phyloP scores from a whole-genome alignment of 306 rosid species.

The Nissolia schottii region DNA sequence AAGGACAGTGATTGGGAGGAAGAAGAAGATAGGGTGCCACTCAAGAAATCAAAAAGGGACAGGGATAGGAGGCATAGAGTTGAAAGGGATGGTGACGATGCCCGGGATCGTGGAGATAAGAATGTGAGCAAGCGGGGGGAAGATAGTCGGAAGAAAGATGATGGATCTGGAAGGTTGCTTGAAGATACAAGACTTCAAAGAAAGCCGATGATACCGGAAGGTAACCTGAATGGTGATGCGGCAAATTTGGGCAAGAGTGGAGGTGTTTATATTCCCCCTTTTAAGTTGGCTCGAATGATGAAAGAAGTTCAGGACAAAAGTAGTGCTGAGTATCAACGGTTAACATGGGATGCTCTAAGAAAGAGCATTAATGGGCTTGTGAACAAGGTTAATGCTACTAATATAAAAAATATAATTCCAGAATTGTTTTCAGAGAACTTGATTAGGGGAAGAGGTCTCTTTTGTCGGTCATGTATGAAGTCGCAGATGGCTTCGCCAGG shows the following conservation, averaged over 20 bases:
- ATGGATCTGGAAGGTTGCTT: constrained; percentile 28
- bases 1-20: not conserved
- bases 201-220: constrained; percentile 27
- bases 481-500: constrained; percentile 97
- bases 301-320: constrained; percentile 84
- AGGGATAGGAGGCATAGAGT: not conserved
- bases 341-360: constrained; percentile 97
- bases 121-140: constrained; percentile 28
- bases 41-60: not conserved
- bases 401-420: constrained; percentile 78
- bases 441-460: constrained; percentile 88
- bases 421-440: constrained; percentile 79
- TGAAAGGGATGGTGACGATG: not conserved
- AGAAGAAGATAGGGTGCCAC: not conserved
- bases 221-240: constrained; percentile 37
- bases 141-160: constrained; percentile 35
- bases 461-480: constrained; percentile 93
- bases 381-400: constrained; percentile 90
- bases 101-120: constrained; percentile 23
- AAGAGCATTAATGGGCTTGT: constrained; percentile 94
- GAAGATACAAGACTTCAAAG: constrained; percentile 34
- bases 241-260: constrained; percentile 76
- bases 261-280: constrained; percentile 91
- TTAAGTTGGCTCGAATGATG: constrained; percentile 94
- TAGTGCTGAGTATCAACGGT: constrained; percentile 74